Evolutionary conservation across 2,329 filamentous ascomycete genomes (phyloP).

Genomic region (Calonectria pteridis): DNA sequence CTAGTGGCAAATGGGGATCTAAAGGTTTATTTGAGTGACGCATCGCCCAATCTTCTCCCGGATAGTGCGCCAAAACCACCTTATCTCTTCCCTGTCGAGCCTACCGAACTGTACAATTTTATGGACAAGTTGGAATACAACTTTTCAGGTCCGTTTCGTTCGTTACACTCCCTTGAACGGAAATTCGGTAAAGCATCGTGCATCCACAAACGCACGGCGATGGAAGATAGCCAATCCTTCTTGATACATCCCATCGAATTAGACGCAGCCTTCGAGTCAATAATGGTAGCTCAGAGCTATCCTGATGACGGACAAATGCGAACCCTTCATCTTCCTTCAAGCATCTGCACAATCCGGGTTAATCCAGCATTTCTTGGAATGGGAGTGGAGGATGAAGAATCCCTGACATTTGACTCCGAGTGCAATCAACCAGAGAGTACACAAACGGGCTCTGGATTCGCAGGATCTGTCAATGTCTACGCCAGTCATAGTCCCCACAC

Average conservation of each 20-base stretch:
- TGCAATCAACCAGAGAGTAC: too few species aligned
- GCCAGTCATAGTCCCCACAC: too few species aligned
- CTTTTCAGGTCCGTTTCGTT: background rate
- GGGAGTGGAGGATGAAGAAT: background rate
- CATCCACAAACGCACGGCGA: background rate
- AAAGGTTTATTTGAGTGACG: background rate
- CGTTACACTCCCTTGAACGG: background rate
- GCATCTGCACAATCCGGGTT: background rate
- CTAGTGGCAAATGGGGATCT: background rate
- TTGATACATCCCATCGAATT: background rate
- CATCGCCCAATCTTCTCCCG: background rate
- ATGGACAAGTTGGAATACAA: background rate
- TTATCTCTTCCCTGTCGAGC: background rate
- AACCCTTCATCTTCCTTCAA: background rate
- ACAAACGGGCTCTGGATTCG: background rate
- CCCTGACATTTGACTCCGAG: too few species aligned
- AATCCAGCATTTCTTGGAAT: background rate
- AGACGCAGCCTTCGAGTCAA: background rate
- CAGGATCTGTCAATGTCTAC: too few species aligned
- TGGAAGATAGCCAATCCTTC: background rate
- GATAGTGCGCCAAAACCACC: background rate
- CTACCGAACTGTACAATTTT: background rate
- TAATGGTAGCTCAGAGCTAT: background rate
- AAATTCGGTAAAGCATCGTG: background rate
- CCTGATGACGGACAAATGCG: background rate